Evolutionary conservation across 78 protist genomes (phyloP).

Genomic region (slime mould (Dictyostelium discoideum)): DNA sequence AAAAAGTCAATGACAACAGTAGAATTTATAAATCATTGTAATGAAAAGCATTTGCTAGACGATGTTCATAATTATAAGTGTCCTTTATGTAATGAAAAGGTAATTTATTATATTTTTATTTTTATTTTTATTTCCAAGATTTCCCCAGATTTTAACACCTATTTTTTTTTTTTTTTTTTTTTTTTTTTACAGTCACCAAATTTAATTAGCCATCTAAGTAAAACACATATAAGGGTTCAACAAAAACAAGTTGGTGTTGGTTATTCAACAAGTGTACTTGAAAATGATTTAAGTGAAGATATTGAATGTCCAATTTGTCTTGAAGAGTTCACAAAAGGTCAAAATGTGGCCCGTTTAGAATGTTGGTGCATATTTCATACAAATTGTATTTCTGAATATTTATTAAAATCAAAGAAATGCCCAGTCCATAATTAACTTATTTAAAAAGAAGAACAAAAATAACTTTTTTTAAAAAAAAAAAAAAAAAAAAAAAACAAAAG

Average conservation of each 20-base stretch:
- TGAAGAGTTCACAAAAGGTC: slow-evolving; percentile 57
- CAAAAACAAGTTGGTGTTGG: slow-evolving; percentile 60
- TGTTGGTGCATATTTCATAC: slow-evolving; percentile 74
- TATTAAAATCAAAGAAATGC: slow-evolving; percentile 26
- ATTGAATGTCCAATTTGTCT: slow-evolving; percentile 69
- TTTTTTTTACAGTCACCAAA: background rate
- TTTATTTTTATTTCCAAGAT: background rate
- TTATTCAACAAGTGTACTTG: slow-evolving; percentile 48
- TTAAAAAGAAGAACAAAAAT: background rate
- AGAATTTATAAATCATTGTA: slow-evolving; percentile 65
- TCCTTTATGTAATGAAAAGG: slow-evolving; percentile 60
- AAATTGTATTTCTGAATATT: slow-evolving; percentile 31
- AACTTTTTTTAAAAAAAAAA: background rate
- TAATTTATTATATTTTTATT: background rate
- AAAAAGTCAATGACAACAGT: slow-evolving; percentile 14
- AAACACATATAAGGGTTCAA: slow-evolving; percentile 37
- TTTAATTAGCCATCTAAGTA: slow-evolving; percentile 72
- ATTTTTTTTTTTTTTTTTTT: no score
- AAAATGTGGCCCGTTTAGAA: slow-evolving; percentile 51
- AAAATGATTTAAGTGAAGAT: slow-evolving; percentile 42
- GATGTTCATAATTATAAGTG: slow-evolving; percentile 20
- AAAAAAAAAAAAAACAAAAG: background rate
- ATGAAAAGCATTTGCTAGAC: slow-evolving; percentile 61
- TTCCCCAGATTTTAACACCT: background rate
- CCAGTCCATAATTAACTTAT: slow-evolving; percentile 62